Percentiles rank a stretch among this genome's conserved stretches.
Conservation (phyloP, 2,329 filamentous ascomycete species). For the Trichothecium sympodiale region DNA sequence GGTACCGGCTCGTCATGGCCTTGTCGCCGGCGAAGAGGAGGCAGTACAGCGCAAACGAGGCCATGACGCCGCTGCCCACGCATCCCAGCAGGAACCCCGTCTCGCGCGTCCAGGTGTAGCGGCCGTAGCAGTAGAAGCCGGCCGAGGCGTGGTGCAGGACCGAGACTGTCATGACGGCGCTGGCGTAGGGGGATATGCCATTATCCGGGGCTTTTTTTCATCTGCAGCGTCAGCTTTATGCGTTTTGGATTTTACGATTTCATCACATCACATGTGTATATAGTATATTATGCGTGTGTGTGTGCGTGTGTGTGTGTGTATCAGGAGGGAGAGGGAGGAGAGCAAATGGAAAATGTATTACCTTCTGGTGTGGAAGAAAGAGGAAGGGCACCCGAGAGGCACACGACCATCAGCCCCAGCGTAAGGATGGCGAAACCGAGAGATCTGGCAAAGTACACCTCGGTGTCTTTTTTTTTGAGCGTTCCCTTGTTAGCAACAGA, state of each 20-base stretch:
- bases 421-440: conserved; percentile 58
- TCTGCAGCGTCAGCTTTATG: no score
- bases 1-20: conserved; percentile 23
- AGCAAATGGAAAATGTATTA: conserved; percentile 11
- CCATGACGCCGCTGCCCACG: conserved; percentile 43
- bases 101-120: conserved; percentile 47
- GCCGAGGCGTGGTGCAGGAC: conserved; percentile 51
- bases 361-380: conserved; percentile 39
- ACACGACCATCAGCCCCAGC: conserved; percentile 51
- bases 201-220: conserved; percentile 16
- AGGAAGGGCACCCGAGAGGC: conserved; percentile 62
- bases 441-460: conserved; percentile 63
- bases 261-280: no score
- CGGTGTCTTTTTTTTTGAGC: conserved; percentile 27
- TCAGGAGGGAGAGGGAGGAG: conserved; percentile 3
- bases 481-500: not conserved
- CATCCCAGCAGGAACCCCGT: conserved; percentile 50
- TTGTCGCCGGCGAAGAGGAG: conserved; percentile 26
- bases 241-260: no score
- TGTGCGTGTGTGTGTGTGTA: no score
- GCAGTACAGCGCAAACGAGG: conserved; percentile 35
- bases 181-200: conserved; percentile 49
- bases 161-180: conserved; percentile 55
- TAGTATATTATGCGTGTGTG: no score
- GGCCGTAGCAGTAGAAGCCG: conserved; percentile 58